Base-by-base conservation (phyloP, 495 filamentous ascomycete genomes). In the Cenococcum geophilum region DNA sequence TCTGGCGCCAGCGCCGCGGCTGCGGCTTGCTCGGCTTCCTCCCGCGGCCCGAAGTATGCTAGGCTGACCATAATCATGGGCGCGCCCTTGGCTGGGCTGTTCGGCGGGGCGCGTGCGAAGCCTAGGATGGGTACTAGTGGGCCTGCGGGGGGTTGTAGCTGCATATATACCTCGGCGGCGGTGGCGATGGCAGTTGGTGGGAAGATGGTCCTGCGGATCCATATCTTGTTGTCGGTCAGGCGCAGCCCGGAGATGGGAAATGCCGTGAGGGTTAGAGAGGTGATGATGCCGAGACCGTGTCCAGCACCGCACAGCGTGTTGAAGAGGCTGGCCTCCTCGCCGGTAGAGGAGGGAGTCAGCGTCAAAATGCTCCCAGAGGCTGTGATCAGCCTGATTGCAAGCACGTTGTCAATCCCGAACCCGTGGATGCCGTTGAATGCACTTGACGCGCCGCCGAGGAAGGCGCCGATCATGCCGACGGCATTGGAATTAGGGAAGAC, bases 71-170 rank as follows among this genome's bases (percentile, higher is more conserved):
- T 51, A n/a, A 61, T 34, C 37, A 65, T 58, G 5, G 63, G 58
- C 5, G 63, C 52, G 21, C 45, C 58, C 11, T 53, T 51, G 34
- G 40, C 48, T 12, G 63, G 63, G 14, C 58, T 53, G 16, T 20
- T 43, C 20, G 63, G 63, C 12, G 63, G 58, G 10, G 63, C 58
- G 35, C 63, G 62, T 0, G 55, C n/a, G 43, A 64, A 64, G 27
- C 32, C 37, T 5, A 64, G 57, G 1, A 64, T 57, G 25, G 57
- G 22, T 20, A 34, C 20, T 5, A 64, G 25, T 18, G 57, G 57
- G 0, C 3, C 16, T 32, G 51, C 37, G 0, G 57, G 57, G 5
- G 42, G 43, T n/a, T 49, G 20, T 49, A 64, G 40, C 25, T 36
- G 18, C 12, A 14, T 59, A 43, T 60, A 64, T 4, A 59, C 47